Evolutionary conservation across 441 rosid genomes (phyloP).

Genomic region (Arabidopsis hybrid): DNA sequence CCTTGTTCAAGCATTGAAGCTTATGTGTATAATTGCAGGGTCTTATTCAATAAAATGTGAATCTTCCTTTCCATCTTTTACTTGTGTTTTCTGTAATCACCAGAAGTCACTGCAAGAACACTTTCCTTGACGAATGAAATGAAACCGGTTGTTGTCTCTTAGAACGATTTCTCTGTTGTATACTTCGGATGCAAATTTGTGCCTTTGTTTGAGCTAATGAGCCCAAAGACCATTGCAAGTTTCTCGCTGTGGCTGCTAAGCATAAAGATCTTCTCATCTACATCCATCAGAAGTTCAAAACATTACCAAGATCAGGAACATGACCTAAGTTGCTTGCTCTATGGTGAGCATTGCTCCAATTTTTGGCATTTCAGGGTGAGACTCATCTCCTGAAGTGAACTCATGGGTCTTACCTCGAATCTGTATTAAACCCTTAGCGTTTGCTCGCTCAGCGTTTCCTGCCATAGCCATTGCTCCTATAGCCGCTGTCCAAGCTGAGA

Average conservation of each 20-base stretch:
- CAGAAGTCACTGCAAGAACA: slow-evolving; percentile 61
- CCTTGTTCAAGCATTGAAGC: too few species aligned
- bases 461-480: slow-evolving; percentile 65
- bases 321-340: slow-evolving; percentile 52
- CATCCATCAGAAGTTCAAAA: slow-evolving; percentile 48
- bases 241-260: slow-evolving; percentile 64
- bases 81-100: slow-evolving; percentile 36
- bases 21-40: too few species aligned
- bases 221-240: slow-evolving; percentile 63
- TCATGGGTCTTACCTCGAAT: too few species aligned
- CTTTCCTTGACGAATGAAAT: slow-evolving; percentile 49
- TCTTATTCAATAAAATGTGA: too few species aligned
- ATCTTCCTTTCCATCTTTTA: neutral
- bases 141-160: slow-evolving; percentile 60
- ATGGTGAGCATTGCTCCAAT: slow-evolving; percentile 54
- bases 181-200: slow-evolving; percentile 47
- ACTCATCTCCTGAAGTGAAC: too few species aligned
- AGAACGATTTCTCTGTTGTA: slow-evolving; percentile 60
- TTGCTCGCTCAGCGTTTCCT: slow-evolving; percentile 55
- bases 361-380: slow-evolving; percentile 37
- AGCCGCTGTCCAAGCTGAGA: slow-evolving; percentile 74
- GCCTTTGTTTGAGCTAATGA: slow-evolving; percentile 52
- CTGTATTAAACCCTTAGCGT: too few species aligned
- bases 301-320: slow-evolving; percentile 55
- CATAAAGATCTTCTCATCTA: slow-evolving; percentile 55